A percentile compares a stretch with the other conserved stretches of the same genome.
Evolutionary conservation across 2,329 filamentous ascomycete species (phyloP).

Genomic region (Fusarium beomiforme): DNA sequence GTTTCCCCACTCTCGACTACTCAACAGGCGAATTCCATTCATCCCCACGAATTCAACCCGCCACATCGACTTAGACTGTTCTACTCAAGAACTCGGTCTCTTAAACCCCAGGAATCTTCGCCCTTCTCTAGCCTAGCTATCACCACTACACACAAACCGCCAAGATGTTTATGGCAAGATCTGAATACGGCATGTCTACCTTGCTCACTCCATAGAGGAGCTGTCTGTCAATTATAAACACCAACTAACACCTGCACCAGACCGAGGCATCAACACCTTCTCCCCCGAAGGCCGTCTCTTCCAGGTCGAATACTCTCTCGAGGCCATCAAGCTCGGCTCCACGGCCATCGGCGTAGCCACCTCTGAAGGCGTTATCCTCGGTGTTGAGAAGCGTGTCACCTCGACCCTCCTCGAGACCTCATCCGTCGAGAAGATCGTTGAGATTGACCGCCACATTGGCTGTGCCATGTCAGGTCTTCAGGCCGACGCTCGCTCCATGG

Average conservation of each 20-base stretch:
- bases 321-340: constrained; percentile 99
- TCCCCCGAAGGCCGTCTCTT: constrained; percentile 99
- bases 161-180: constrained; percentile 99
- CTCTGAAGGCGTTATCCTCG: constrained; percentile 92
- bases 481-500: constrained; percentile 96
- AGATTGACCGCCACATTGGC: constrained; percentile 98
- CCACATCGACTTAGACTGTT: not conserved
- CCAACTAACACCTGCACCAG: constrained; percentile 58
- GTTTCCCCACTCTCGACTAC: constrained; percentile 12
- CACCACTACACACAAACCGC: constrained; percentile 46
- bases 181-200: constrained; percentile 89
- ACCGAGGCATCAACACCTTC: constrained; percentile 99
- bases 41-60: not conserved
- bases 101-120: constrained; percentile 7
- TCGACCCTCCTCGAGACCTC: constrained; percentile 97
- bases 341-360: constrained; percentile 98
- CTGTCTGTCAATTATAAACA: not conserved
- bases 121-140: constrained; percentile 19
- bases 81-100: not conserved
- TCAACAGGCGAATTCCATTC: not conserved
- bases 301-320: constrained; percentile 99
- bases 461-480: constrained; percentile 99
- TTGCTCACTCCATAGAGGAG: constrained; percentile 30
- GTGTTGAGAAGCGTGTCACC: constrained; percentile 98
- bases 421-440: constrained; percentile 99